Base-by-base conservation (phyloP, 176 grass and related monocot species). In the Coix lacrymajobi region DNA sequence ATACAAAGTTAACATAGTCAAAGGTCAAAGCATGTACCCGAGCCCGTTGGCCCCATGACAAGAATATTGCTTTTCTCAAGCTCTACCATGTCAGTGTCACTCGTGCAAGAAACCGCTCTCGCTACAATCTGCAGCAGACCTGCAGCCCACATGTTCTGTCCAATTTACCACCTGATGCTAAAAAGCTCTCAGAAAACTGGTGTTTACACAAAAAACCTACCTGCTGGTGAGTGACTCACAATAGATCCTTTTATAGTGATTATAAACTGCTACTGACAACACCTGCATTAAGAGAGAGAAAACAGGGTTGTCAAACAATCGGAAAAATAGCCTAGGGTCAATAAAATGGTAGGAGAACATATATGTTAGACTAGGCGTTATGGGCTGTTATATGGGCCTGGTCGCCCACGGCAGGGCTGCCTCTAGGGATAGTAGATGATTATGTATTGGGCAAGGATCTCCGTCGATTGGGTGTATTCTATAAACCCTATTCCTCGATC, bases 11-110 rank as follows among this genome's bases (percentile, higher is more conserved):
- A 73, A 19, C 26, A 11, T 22, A 79, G 1, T 65, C 2, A 72
- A 80, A 62, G 73, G 29, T 63, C 4, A 71, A 58, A 71, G 34
- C 66, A 85, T 71, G 65, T 81, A 93, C 91, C 91, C 31, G 91
- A 93, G 78, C 91, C 91, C 32, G 91, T 93, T 19, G 87, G 91
- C 39, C 91, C 91, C 87, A 90, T 87, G 29, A 93, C 77, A 79
- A 93, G 91, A 73, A 93, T 93, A 72, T 93, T 93, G 87, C 91
- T 93, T 82, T 93, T 93, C 73, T 93, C 91, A 51, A 93, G 87
- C 79, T 93, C 91, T 64, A 93, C 91, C 69, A 28, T 49, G 62
- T 93, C 87, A 37, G 30, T 75, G 40, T 90, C 84, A 49, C 66
- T 85, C 6, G 9, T 33, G 36, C 29, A 79, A 88, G 65, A 84